These are phyloP conservation scores for Colletotrichum spinosum DNA, from an alignment of 2,329 filamentous ascomycete species.

Conservation along the genomic window DNA sequence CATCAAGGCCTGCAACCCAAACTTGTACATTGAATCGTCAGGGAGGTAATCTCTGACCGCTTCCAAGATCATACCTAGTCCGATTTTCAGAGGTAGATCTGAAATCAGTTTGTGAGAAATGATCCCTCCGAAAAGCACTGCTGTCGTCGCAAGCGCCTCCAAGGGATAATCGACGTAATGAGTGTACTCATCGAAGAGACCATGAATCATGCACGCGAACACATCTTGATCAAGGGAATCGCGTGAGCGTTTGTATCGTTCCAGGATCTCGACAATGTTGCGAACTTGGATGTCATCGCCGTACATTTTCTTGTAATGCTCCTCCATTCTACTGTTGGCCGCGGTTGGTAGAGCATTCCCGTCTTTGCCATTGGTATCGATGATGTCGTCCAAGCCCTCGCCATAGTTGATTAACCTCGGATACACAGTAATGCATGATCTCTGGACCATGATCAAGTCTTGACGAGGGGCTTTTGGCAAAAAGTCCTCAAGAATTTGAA, in stretches of 20 bases:
- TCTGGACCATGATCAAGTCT: constrained; percentile 83
- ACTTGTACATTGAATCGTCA: constrained; percentile 96
- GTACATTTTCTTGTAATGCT: constrained; percentile 98
- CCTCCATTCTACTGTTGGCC: constrained; percentile 93
- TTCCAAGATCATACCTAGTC: constrained; percentile 97
- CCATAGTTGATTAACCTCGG: constrained; percentile 97
- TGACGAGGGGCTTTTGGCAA: constrained; percentile 68
- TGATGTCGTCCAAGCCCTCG: constrained; percentile 90
- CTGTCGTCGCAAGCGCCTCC: constrained; percentile 95
- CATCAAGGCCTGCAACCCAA: constrained; percentile 93
- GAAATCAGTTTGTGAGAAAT: constrained; percentile 94
- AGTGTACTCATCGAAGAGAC: constrained; percentile 95
- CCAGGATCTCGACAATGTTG: constrained; percentile 85
- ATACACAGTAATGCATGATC: constrained; percentile 91
- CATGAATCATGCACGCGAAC: constrained; percentile 98
- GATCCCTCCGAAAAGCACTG: constrained; percentile 95
- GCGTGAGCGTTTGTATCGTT: constrained; percentile 87
- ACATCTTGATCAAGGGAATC: constrained; percentile 90
- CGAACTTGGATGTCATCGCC: constrained; percentile 88
- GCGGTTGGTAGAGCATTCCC: constrained; percentile 84
- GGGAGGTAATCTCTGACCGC: constrained; percentile 87
- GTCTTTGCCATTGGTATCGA: constrained; percentile 84
- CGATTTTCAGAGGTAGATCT: constrained; percentile 90
- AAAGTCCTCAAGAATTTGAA: constrained; percentile 82
- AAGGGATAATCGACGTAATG: constrained; percentile 96